These are phyloP conservation scores for Pleurozium schreberi DNA, from an alignment of 225 moss, liverwort and hornwort genomes.

Conservation along the genomic window DNA sequence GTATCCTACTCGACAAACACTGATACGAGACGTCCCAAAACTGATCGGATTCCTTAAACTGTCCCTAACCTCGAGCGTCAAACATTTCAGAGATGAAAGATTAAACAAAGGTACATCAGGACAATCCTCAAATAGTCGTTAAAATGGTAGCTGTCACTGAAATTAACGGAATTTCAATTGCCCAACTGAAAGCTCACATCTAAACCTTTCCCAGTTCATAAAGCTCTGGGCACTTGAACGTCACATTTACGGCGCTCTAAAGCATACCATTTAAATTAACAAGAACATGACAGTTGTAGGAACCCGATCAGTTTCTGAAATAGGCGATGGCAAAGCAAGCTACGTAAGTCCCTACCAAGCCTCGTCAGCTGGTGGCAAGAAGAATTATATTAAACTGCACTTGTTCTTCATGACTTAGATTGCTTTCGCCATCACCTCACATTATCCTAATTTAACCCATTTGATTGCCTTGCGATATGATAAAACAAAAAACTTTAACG, in stretches of 20 bases:
- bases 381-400: neutral
- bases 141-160: neutral
- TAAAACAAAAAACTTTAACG: neutral
- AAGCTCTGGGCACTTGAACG: neutral
- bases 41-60: neutral
- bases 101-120: no score
- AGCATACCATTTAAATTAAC: neutral
- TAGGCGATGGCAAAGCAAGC: neutral
- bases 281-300: neutral
- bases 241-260: neutral
- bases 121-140: neutral
- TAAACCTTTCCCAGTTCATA: neutral
- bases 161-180: neutral
- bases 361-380: neutral
- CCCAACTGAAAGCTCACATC: neutral
- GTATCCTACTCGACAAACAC: neutral
- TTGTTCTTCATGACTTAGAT: neutral
- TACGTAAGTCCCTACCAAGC: neutral
- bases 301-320: neutral
- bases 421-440: neutral
- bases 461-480: neutral
- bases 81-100: neutral
- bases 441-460: neutral
- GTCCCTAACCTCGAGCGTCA: neutral
- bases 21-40: neutral